Base-by-base conservation (phyloP, 345 rosid genomes). In the Raphanus raphanistrum region DNA sequence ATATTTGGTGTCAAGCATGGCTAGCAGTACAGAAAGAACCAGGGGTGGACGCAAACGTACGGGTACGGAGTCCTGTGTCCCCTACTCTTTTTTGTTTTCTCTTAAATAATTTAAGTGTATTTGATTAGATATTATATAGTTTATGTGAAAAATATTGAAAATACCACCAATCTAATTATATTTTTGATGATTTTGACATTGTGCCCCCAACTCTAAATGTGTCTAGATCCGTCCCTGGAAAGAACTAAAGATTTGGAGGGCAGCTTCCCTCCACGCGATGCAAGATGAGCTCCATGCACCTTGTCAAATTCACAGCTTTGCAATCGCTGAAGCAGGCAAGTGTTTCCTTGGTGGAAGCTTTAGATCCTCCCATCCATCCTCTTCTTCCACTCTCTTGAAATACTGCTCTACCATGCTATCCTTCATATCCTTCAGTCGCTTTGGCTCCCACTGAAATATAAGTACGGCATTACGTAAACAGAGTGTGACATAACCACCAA, bases 381-480 rank as follows among this genome's bases (percentile, higher is more conserved):
- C 85, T 43, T 81, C 85, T 13, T 85, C 85, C 63, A 90, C 48
- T 82, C 73, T 83, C 36, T 85, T 74, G 82, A 93, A 93, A 77
- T 86, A 90, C n/a, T 70, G 21, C 43, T 90, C 90, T 25, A 93
- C 89, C 88, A 76, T 83, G 55, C 31, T 21, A 16, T 87, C 85
- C 67, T 79, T 76, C 27, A 90, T 43, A 33, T 83, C 88, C 76
- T 89, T 88, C 80, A 88, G 52, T 71, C 77, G 78, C 6, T 85
- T 72, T 63, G 98, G 97, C 82, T 90, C 86, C 98, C 98, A 93
- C 97, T 76, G 32, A 26, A 45, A n/a, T 69, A 3, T 35, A 28
- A 62, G 17, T 31, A 48, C 29, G 25, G 31, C 28, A 8, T 9
- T 15, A 35, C 6, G 41, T 41, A 31, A 58, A 9, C 12, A 54